These are phyloP conservation scores for Pseudogymnoascus sp. DNA, from an alignment of 2,329 filamentous ascomycete genomes.

Conservation along the genomic window DNA sequence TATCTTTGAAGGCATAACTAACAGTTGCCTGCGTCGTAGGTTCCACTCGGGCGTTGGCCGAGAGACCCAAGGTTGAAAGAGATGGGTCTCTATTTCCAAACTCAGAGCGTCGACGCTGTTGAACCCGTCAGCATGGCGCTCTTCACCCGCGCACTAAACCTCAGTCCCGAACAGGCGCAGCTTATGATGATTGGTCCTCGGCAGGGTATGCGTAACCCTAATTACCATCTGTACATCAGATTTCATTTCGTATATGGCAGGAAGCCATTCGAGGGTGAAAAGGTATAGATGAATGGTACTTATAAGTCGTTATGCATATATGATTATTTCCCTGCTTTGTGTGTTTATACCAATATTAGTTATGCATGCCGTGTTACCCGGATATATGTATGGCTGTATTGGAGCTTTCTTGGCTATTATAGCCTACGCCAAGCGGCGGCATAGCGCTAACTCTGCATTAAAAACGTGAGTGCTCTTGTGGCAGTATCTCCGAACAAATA, in stretches of 20 bases:
- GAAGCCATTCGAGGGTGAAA: constrained; percentile 18
- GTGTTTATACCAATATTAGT: background rate
- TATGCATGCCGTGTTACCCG: background rate
- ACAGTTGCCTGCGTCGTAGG: background rate
- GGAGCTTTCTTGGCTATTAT: background rate
- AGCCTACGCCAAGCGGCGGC: background rate
- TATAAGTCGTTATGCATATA: background rate
- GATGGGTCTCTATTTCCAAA: constrained; percentile 25
- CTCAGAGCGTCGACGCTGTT: constrained; percentile 14
- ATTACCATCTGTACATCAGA: constrained; percentile 14
- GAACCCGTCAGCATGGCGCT: constrained; percentile 15
- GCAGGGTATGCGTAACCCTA: constrained; percentile 14
- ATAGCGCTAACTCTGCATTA: background rate
- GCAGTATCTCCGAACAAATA: background rate
- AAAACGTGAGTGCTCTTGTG: background rate
- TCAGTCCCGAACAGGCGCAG: constrained; percentile 12
- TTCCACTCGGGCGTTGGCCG: constrained; percentile 35
- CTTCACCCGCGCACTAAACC: constrained; percentile 15
- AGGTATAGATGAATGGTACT: background rate
- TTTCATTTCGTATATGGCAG: constrained; percentile 19
- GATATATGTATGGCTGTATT: background rate
- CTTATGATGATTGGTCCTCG: constrained; percentile 12
- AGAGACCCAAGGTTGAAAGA: constrained; percentile 31
- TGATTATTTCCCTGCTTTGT: background rate
- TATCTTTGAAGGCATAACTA: background rate